Evolutionary conservation across 306 rosid species (phyloP), one percentile per base, ranked within the genome.

Genomic region (Senna siamea): DNA sequence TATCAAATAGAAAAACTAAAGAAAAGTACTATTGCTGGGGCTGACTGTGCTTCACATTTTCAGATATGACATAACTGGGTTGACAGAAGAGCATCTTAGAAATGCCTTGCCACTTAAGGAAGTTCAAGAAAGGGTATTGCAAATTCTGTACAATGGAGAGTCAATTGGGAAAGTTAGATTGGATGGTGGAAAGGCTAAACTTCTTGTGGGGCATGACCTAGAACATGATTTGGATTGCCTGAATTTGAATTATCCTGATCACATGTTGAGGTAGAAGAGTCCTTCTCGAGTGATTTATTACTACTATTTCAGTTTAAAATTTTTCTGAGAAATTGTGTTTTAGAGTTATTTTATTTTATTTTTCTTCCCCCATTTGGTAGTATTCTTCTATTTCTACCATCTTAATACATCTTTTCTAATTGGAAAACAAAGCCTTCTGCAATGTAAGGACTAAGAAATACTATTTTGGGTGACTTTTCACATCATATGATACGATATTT

Each of bases 201-300:
- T 93, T 85, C 93, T 93, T 76, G 95, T 93, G 77, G 96, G 98
- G 83, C 96, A 88, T 85, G 82, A 62, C 71, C 73, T 92, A 76
- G 92, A 73, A 59, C 86, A 84, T 74, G 96, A 92, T 83, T 82
- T 93, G 51, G 89, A 87, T 76, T 90, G 93, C 85, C 80, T 93
- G 83, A 77, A 63, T 51, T 75, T 92, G 79, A 77, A 50, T 77
- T 90, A 89, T 79, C 93, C 96, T 17, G 78, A 86, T 78, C 90
- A 88, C 78, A 66, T 90, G 84, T 70, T 87, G 76, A 88, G 98
- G 98, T 92, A 84, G 74, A 54, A 53, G 43, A 47, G 4, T 32
- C 28, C 50, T 83, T 80, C 74, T 41, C 37, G 41, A 68, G 22
- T 37, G 60, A 59, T 66, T 10, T 10, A 44, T 80, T 62, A 56